phyloP scores from a whole-genome alignment of 1,284 basidiomycete species.

The Leccinum glutinopallens region DNA sequence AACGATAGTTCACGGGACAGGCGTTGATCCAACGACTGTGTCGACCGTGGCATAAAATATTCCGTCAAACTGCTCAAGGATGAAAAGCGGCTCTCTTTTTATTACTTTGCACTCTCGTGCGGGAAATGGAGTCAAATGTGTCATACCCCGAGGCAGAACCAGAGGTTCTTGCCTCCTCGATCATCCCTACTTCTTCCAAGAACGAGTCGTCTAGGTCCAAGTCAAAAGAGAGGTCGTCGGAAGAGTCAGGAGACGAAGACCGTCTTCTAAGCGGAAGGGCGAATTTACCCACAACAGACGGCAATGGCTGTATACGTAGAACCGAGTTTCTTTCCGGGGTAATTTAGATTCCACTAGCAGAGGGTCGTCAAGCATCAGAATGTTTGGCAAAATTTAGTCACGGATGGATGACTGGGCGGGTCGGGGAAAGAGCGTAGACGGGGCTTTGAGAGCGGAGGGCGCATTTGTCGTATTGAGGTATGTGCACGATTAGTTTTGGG shows the following conservation, averaged over 20 bases:
- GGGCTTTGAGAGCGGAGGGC: conserved; percentile 20
- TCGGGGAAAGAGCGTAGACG: conserved; percentile 19
- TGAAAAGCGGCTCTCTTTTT: conserved; percentile 16
- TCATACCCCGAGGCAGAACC: conserved; percentile 21
- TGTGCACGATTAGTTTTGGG: background rate
- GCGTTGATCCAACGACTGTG: conserved; percentile 21
- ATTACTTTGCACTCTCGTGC: conserved; percentile 18
- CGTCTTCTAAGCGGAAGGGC: conserved; percentile 3
- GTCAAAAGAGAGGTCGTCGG: conserved; percentile 33
- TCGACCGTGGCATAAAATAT: conserved; percentile 19
- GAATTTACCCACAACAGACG: conserved; percentile 2
- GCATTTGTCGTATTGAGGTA: background rate
- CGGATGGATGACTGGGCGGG: background rate
- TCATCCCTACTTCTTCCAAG: conserved; percentile 35
- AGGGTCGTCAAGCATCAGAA: conserved; percentile 18
- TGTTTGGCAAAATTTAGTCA: conserved; percentile 16
- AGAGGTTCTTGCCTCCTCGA: conserved; percentile 25
- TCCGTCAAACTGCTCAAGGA: conserved; percentile 19
- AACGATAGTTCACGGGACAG: conserved; percentile 30
- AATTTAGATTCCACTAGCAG: background rate
- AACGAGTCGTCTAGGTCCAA: conserved; percentile 32
- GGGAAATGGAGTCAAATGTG: conserved; percentile 14
- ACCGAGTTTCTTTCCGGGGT: background rate
- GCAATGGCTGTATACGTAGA: conserved; percentile 7
- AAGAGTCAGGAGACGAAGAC: conserved; percentile 24